phyloP scores from a whole-genome alignment of 169 alveolate genomes.

The Plasmodium coatneyi region DNA sequence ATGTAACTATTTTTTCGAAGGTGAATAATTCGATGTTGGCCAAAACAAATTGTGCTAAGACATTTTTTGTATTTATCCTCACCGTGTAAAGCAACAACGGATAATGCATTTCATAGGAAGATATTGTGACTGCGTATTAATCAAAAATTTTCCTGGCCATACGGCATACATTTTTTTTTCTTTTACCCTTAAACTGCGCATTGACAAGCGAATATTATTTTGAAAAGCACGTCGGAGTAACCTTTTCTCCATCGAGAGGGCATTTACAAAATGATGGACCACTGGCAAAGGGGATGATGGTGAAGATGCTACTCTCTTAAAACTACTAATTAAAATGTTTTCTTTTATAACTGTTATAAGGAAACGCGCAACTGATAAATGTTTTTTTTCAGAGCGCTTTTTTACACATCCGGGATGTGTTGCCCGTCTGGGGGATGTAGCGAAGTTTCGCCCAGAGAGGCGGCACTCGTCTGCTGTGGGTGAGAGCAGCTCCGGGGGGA shows the following conservation, averaged over 20 bases:
- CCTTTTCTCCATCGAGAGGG: not conserved
- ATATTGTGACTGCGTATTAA: not conserved
- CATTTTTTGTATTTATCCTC: not conserved
- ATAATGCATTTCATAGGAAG: slow-evolving; percentile 1
- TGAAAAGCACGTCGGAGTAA: not conserved
- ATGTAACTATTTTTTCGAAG: not conserved
- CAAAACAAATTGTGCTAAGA: not conserved
- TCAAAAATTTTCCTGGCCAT: not conserved
- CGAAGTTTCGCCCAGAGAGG: not conserved
- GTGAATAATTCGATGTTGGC: not conserved
- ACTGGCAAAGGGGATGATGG: not conserved
- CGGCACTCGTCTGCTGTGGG: not conserved
- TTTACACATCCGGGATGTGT: not conserved
- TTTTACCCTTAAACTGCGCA: not conserved
- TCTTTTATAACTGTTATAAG: slow-evolving; percentile 6
- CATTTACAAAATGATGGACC: not conserved
- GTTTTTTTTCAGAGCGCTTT: not conserved
- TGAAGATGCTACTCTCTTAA: not conserved
- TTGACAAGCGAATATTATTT: not conserved
- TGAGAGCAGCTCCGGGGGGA: not conserved
- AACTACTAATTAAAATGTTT: slow-evolving; percentile 5
- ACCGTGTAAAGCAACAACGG: not conserved
- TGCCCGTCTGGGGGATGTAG: not conserved
- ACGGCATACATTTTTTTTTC: not conserved
- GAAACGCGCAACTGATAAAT: slow-evolving; percentile 11